Conservation (phyloP, 1,284 basidiomycete genomes). For the Sanghuangporus sanghuang region DNA sequence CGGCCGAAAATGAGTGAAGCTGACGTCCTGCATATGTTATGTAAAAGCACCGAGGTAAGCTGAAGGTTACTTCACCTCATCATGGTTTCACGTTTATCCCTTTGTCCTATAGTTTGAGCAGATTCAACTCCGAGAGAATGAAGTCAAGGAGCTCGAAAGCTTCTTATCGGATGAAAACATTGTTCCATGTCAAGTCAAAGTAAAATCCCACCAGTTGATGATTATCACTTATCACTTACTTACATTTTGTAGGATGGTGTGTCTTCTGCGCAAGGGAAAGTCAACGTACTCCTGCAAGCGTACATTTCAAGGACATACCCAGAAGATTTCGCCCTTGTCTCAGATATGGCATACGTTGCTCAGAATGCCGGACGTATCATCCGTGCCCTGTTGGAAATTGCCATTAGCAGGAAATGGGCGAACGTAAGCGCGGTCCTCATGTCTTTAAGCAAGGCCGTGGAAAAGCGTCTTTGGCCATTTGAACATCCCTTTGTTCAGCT, state of each 20-base stretch:
- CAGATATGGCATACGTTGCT: conserved; percentile 90
- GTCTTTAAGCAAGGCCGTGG: conserved; percentile 90
- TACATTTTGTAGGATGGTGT: conserved; percentile 54
- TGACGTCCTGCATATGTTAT: conserved; percentile 83
- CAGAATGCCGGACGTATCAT: conserved; percentile 95
- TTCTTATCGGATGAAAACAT: conserved; percentile 50
- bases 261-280: conserved; percentile 83
- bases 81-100: not conserved
- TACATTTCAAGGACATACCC: conserved; percentile 79
- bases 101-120: conserved; percentile 75
- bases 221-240: not conserved
- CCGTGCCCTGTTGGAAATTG: conserved; percentile 91
- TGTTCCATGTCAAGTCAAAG: conserved; percentile 78
- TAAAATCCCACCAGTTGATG: conserved; percentile 26
- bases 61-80: not conserved
- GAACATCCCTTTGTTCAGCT: conserved; percentile 90
- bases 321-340: conserved; percentile 96
- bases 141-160: conserved; percentile 77
- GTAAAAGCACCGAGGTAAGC: conserved; percentile 83
- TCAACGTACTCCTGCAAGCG: conserved; percentile 93
- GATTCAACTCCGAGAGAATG: conserved; percentile 89
- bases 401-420: conserved; percentile 89
- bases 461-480: conserved; percentile 93
- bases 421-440: conserved; percentile 77
- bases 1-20: conserved; percentile 89